Evolutionary conservation across 1,284 basidiomycete genomes (phyloP).

Genomic region (Pseudomicrostroma phylloplanum): DNA sequence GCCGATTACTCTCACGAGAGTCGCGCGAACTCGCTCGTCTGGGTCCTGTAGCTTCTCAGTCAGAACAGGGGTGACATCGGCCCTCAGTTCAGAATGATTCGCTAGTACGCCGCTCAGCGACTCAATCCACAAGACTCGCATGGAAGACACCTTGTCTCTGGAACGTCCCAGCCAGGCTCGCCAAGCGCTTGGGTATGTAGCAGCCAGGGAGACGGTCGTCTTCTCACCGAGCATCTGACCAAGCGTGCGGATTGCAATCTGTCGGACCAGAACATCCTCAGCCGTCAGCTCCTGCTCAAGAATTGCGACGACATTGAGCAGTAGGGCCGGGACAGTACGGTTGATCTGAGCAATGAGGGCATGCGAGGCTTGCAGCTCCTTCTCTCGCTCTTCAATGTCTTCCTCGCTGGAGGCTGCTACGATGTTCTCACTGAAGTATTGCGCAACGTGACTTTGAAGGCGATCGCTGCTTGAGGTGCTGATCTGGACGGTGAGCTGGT

Average conservation of each 20-base stretch:
- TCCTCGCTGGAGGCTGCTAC: conserved; percentile 51
- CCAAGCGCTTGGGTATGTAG: conserved; percentile 79
- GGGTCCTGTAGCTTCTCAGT: conserved; percentile 59
- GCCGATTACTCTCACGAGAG: conserved; percentile 73
- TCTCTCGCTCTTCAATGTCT: conserved; percentile 31
- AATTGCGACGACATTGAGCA: conserved; percentile 85
- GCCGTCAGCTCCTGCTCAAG: conserved; percentile 83
- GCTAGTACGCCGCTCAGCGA: conserved; percentile 60
- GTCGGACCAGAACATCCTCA: conserved; percentile 66
- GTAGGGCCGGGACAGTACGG: conserved; percentile 68
- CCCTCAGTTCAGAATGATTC: conserved; percentile 67
- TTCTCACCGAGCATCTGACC: conserved; percentile 74
- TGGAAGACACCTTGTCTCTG: conserved; percentile 67
- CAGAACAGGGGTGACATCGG: conserved; percentile 25
- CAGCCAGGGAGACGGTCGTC: conserved; percentile 59
- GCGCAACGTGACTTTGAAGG: conserved; percentile 79
- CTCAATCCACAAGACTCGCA: conserved; percentile 76
- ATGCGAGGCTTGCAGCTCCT: conserved; percentile 64
- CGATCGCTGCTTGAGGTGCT: conserved; percentile 77
- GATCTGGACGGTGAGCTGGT: conserved; percentile 77
- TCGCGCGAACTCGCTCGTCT: conserved; percentile 83
- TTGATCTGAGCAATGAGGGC: conserved; percentile 78
- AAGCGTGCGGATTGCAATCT: conserved; percentile 73
- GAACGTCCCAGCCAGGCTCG: conserved; percentile 71
- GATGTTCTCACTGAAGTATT: conserved; percentile 53